These are phyloP conservation scores for Sclerotinia borealis DNA, from an alignment of 2,329 filamentous ascomycete genomes.

Conservation along the genomic window DNA sequence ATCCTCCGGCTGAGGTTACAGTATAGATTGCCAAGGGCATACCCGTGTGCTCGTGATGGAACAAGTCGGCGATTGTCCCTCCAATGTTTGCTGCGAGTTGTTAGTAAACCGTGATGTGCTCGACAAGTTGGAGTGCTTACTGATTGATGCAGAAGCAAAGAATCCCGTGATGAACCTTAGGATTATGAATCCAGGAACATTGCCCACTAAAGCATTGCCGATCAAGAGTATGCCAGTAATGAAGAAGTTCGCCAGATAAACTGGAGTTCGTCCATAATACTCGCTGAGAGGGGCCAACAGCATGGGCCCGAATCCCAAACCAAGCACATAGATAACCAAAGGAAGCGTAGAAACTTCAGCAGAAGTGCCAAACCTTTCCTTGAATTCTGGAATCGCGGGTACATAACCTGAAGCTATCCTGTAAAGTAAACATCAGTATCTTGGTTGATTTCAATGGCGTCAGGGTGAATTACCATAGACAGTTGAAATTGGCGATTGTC, in stretches of 20 bases:
- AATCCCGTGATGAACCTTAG: constrained; percentile 45
- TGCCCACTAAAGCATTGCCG: constrained; percentile 55
- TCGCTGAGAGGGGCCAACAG: constrained; percentile 56
- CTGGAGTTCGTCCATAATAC: constrained; percentile 44
- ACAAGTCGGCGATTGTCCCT: constrained; percentile 44
- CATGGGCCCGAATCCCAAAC: constrained; percentile 55
- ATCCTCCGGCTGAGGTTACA: constrained; percentile 22
- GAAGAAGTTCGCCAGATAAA: constrained; percentile 40
- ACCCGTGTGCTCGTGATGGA: constrained; percentile 7
- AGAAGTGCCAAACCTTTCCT: neutral
- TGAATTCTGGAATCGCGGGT: neutral
- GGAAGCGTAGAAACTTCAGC: constrained; percentile 6
- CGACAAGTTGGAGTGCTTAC: neutral
- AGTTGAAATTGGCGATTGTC: constrained; percentile 13
- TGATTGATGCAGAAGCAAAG: constrained; percentile 34
- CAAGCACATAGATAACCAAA: constrained; percentile 45
- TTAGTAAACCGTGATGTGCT: neutral
- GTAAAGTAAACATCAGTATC: constrained; percentile 38
- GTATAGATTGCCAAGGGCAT: constrained; percentile 8
- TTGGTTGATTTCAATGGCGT: constrained; percentile 39
- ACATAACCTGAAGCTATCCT: constrained; percentile 20
- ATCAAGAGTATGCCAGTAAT: constrained; percentile 55
- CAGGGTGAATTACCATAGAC: constrained; percentile 42
- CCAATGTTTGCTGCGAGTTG: constrained; percentile 21
- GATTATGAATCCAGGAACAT: constrained; percentile 38